Conservation (phyloP, 2,329 filamentous ascomycete species). For the Xylaria sp. region DNA sequence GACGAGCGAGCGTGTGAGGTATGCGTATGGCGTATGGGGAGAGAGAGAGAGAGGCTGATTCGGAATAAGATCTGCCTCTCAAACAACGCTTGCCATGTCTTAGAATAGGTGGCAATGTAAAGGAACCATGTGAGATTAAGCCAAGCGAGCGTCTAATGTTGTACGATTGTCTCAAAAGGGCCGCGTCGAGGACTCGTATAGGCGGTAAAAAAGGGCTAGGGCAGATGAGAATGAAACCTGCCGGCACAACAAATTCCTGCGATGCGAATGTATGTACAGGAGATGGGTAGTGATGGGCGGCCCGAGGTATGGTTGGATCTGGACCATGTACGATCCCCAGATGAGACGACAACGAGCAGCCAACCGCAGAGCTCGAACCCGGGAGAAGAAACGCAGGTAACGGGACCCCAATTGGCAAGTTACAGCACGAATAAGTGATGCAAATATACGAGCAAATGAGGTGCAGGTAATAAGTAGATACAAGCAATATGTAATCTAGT, state of each 20-base stretch:
- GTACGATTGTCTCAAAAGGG: conserved; percentile 38
- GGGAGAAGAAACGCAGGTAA: conserved; percentile 41
- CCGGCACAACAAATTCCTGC: conserved; percentile 47
- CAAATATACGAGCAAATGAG: conserved; percentile 46
- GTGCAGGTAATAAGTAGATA: conserved; percentile 36
- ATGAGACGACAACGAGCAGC: conserved; percentile 41
- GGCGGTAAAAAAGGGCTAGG: conserved; percentile 47
- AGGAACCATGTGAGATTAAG: conserved; percentile 39
- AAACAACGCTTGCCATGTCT: conserved; percentile 47
- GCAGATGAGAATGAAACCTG: conserved; percentile 50
- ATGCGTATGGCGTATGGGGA: too few relatives aligned
- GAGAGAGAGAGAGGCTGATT: conserved; percentile 37
- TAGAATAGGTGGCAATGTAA: conserved; percentile 37
- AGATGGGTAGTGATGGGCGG: conserved; percentile 38
- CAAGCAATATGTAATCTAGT: conserved; percentile 40
- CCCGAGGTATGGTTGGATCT: conserved; percentile 45
- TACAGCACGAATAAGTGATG: conserved; percentile 46
- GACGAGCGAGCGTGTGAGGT: conserved; percentile 1
- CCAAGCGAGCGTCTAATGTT: conserved; percentile 33
- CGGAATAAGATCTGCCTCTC: conserved; percentile 41
- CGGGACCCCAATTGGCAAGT: conserved; percentile 43
- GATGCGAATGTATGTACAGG: conserved; percentile 33
- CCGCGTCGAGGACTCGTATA: conserved; percentile 48
- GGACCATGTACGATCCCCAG: conserved; percentile 45
- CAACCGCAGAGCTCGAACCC: conserved; percentile 43